Evolutionary conservation across 257 asterid genomes (phyloP).

Genomic region (Coffea canephora): DNA sequence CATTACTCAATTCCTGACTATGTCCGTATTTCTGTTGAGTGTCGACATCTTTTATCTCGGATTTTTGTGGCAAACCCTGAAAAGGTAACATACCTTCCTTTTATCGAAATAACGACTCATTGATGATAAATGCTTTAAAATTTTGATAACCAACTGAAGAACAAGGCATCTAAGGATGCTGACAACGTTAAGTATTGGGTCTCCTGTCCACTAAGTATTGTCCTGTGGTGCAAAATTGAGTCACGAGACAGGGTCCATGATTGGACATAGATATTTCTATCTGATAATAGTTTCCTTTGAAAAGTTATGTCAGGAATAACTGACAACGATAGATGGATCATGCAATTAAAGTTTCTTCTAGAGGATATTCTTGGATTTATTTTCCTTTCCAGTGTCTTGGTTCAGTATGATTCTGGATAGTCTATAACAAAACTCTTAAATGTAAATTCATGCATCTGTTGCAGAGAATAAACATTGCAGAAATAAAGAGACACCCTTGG

Average conservation of each 20-base stretch:
- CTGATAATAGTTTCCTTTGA: no score
- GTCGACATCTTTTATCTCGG: slow-evolving; percentile 34
- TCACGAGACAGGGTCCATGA: no score
- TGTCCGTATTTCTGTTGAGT: slow-evolving; percentile 33
- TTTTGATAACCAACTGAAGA: no score
- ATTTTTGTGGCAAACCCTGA: slow-evolving; percentile 44
- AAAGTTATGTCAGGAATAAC: no score
- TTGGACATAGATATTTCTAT: no score
- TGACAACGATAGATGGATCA: no score
- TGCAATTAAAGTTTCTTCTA: no score
- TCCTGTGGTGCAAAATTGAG: background rate
- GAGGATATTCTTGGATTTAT: background rate
- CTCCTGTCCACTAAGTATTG: background rate
- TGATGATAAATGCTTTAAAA: background rate
- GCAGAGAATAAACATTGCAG: slow-evolving; percentile 45
- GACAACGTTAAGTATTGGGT: background rate
- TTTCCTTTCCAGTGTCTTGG: background rate
- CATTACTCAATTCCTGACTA: slow-evolving; percentile 38
- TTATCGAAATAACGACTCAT: background rate
- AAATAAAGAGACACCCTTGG: slow-evolving; percentile 42
- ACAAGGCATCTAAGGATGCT: background rate
- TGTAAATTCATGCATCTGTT: background rate
- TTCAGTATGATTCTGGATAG: background rate
- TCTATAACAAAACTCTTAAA: background rate
- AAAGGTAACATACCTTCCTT: slow-evolving; percentile 23